These are phyloP conservation scores for Suillus discolor DNA, from an alignment of 768 basidiomycete species.

Conservation along the genomic window DNA sequence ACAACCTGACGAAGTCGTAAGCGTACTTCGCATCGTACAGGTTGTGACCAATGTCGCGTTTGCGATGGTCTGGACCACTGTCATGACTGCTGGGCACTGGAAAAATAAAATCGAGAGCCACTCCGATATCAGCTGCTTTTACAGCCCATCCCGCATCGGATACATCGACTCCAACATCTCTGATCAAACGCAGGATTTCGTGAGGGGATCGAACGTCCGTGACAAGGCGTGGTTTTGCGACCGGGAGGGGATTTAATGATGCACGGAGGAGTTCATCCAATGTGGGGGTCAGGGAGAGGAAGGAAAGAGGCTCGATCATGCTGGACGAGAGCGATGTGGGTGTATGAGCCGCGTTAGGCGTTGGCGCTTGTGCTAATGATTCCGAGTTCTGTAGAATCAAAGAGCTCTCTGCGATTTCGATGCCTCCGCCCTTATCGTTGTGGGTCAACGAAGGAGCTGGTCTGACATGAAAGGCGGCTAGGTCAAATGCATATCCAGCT, in stretches of 20 bases:
- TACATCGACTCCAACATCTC: constrained; percentile 69
- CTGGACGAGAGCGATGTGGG: constrained; percentile 4
- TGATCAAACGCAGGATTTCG: constrained; percentile 69
- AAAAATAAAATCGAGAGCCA: constrained; percentile 81
- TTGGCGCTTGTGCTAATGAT: constrained; percentile 9
- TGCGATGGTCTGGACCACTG: background rate
- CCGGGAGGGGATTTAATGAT: constrained; percentile 59
- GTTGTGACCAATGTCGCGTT: constrained; percentile 65
- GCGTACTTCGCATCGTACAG: constrained; percentile 62
- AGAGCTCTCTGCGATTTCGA: constrained; percentile 13
- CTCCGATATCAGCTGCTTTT: constrained; percentile 63
- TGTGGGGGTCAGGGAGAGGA: constrained; percentile 6
- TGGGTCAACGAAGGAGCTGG: constrained; percentile 13
- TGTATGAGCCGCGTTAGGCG: constrained; percentile 10
- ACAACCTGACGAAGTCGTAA: constrained; percentile 58
- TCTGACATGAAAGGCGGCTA: constrained; percentile 46
- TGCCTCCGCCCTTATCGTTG: background rate
- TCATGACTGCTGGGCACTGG: constrained; percentile 39
- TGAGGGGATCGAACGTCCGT: constrained; percentile 66
- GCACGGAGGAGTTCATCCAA: constrained; percentile 50
- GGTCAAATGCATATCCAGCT: constrained; percentile 70
- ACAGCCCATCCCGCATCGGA: constrained; percentile 79
- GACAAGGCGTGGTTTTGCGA: constrained; percentile 63
- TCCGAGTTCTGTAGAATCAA: constrained; percentile 20
- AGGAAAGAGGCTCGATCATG: background rate